Conservation (phyloP, 169 alveolate species). For the Plasmodium knowlesi region DNA sequence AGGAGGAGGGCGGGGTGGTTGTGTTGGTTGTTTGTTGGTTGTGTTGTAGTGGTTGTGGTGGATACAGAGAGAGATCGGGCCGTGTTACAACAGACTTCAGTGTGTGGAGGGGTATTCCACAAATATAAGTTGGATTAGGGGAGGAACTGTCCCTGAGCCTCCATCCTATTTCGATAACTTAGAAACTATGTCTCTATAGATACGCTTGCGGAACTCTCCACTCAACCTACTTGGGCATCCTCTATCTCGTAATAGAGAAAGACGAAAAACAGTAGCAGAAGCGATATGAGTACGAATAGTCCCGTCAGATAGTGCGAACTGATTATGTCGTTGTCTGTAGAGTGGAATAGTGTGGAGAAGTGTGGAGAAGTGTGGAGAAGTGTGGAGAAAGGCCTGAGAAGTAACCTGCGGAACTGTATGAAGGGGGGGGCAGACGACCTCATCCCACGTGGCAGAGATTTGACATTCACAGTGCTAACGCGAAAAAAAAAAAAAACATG, state of each 20-base stretch:
- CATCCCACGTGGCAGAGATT: neutral
- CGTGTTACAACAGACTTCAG: neutral
- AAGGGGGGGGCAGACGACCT: neutral
- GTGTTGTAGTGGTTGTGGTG: too few species aligned
- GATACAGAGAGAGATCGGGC: neutral
- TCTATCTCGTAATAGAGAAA: slow-evolving; percentile 25
- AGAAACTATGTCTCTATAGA: neutral
- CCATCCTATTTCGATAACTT: neutral
- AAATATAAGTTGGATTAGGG: neutral
- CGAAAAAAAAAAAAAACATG: neutral
- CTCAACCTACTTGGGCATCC: slow-evolving; percentile 28
- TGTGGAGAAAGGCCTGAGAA: neutral
- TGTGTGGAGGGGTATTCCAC: neutral
- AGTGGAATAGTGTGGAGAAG: neutral
- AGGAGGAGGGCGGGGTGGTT: too few species aligned
- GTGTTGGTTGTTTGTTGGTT: too few species aligned
- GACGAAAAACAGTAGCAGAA: slow-evolving; percentile 13
- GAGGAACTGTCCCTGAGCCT: neutral
- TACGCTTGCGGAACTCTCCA: neutral
- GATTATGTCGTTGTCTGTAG: slow-evolving; percentile 23
- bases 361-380: neutral
- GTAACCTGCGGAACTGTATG: neutral
- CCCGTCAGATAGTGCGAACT: slow-evolving; percentile 16
- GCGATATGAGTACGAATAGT: slow-evolving; percentile 11
- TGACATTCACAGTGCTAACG: neutral